Evolutionary conservation across 1,284 basidiomycete genomes (phyloP).

Genomic region (Fomitopsis pinicola): DNA sequence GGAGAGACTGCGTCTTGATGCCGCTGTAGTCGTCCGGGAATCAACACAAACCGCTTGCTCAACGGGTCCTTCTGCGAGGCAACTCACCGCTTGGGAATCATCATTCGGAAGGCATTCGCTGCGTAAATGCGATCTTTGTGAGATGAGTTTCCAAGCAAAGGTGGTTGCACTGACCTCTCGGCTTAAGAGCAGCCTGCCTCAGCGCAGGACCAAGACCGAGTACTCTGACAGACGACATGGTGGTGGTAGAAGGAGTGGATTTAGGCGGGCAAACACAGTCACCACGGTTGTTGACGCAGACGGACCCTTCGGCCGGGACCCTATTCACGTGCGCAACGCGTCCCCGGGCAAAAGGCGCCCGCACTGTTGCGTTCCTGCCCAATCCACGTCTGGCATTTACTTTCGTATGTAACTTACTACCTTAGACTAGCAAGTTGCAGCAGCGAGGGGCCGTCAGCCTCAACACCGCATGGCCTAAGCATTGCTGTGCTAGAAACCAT

Average conservation of each 20-base stretch:
- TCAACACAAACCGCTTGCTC: background rate
- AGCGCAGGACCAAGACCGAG: conserved; percentile 52
- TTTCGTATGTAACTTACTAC: background rate
- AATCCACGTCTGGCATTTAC: background rate
- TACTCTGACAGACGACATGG: conserved; percentile 45
- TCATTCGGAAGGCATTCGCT: conserved; percentile 38
- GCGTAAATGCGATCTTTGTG: conserved; percentile 27
- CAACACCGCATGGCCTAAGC: too few species aligned
- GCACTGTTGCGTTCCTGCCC: too few species aligned
- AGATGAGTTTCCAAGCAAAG: conserved; percentile 13
- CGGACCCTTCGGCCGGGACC: background rate
- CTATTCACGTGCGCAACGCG: background rate
- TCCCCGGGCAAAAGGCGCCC: background rate
- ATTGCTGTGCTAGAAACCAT: too few species aligned
- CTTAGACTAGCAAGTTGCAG: too few species aligned
- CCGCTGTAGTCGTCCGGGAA: conserved; percentile 17
- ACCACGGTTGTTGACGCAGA: background rate
- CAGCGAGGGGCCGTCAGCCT: too few species aligned
- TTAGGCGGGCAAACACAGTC: background rate
- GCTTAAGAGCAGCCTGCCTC: conserved; percentile 44
- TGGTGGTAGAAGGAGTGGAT: conserved; percentile 14
- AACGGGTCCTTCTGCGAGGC: background rate
- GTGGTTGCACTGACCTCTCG: conserved; percentile 36
- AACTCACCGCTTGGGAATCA: conserved; percentile 42
- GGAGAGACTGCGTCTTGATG: conserved; percentile 62